A percentile compares a stretch with the other conserved stretches of the same genome.
phyloP scores from a whole-genome alignment of 768 basidiomycete species.

The Rickenella mellea region DNA sequence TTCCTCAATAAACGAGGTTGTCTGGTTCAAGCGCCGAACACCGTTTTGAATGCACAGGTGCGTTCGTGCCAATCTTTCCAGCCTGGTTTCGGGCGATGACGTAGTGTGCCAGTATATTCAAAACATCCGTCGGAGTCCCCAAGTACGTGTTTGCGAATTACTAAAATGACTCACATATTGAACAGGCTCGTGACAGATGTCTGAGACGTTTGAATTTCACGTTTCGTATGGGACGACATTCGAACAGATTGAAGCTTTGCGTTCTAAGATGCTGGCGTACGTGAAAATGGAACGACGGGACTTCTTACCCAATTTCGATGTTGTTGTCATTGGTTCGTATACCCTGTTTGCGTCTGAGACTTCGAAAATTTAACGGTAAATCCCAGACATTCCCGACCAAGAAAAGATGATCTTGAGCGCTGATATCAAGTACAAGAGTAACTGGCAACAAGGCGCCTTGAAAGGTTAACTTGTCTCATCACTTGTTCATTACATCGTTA shows the following conservation, averaged over 20 bases:
- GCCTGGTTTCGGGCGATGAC: not conserved
- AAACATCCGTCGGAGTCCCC: constrained; percentile 64
- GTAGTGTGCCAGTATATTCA: constrained; percentile 43
- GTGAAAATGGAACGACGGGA: constrained; percentile 63
- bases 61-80: constrained; percentile 6
- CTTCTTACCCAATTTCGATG: constrained; percentile 68
- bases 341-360: not conserved
- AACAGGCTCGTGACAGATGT: constrained; percentile 34
- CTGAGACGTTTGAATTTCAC: constrained; percentile 75
- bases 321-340: constrained; percentile 48
- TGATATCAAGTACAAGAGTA: constrained; percentile 85
- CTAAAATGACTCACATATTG: too few species aligned
- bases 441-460: constrained; percentile 70
- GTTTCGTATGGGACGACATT: constrained; percentile 73
- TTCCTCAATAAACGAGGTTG: constrained; percentile 53
- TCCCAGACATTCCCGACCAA: constrained; percentile 78
- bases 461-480: constrained; percentile 34
- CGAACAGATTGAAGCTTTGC: constrained; percentile 69
- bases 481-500: constrained; percentile 3
- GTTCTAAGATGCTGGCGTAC: constrained; percentile 74
- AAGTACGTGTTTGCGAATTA: constrained; percentile 28
- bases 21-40: constrained; percentile 67
- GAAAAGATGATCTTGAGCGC: constrained; percentile 66
- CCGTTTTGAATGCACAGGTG: constrained; percentile 45
- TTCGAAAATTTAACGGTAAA: not conserved